These are phyloP conservation scores for Solidago caesia DNA, from an alignment of 129 eudicot genomes.

Conservation along the genomic window DNA sequence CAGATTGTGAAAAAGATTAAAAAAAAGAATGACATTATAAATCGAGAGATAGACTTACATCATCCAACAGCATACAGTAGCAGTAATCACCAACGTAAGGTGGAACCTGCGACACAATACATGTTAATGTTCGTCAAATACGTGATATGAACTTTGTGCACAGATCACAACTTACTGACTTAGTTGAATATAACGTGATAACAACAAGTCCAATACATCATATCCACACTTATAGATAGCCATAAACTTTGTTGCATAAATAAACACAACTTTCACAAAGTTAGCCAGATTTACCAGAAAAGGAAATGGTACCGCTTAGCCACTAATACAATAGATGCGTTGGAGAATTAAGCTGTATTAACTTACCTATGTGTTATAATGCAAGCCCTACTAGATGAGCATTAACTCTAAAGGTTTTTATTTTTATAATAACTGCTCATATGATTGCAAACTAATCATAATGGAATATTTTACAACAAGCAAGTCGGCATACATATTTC, in stretches of 20 bases:
- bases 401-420: background rate
- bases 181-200: background rate
- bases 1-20: too few species aligned
- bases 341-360: slow-evolving; percentile 1
- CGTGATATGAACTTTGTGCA: slow-evolving; percentile 14
- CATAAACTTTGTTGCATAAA: background rate
- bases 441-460: slow-evolving; percentile 18
- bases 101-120: slow-evolving; percentile 64
- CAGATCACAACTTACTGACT: background rate
- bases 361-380: slow-evolving; percentile 13
- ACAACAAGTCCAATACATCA: background rate
- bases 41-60: slow-evolving; percentile 63
- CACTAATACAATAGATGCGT: slow-evolving; percentile 2
- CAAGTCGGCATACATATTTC: background rate
- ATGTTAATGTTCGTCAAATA: slow-evolving; percentile 9
- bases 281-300: background rate
- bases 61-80: slow-evolving; percentile 97
- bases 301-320: slow-evolving; percentile 5
- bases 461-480: background rate
- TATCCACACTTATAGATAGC: background rate
- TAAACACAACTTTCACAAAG: background rate
- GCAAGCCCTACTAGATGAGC: background rate
- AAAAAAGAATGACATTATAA: background rate
- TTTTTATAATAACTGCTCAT: background rate
- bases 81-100: slow-evolving; percentile 86